Evolutionary conservation across 139 green algal genomes (phyloP).

Genomic region (Coelastrella sp.): DNA sequence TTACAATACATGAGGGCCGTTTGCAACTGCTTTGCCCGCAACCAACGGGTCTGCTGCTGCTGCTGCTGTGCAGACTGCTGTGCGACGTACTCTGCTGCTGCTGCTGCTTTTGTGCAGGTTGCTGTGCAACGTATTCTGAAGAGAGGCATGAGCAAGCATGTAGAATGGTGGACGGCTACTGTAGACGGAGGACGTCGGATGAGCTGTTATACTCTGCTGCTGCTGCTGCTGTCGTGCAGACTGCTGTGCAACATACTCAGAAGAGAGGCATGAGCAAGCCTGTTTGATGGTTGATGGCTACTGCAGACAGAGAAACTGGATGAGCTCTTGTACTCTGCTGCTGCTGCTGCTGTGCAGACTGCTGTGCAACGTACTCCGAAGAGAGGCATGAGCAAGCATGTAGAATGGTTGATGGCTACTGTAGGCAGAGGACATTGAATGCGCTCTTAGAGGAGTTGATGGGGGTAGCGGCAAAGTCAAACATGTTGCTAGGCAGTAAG

Average conservation of each 20-base stretch:
- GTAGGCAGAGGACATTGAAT: constrained; percentile 60
- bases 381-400: constrained; percentile 64
- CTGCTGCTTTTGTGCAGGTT: constrained; percentile 45
- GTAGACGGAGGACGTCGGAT: constrained; percentile 59
- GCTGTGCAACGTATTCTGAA: constrained; percentile 64
- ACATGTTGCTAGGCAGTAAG: not conserved
- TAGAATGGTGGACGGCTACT: constrained; percentile 69
- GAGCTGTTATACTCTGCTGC: no score
- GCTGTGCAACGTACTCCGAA: constrained; percentile 65
- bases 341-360: constrained; percentile 24
- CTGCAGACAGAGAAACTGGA: no score
- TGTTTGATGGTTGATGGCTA: no score
- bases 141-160: constrained; percentile 64
- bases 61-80: not conserved
- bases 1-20: no score
- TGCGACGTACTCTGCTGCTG: no score
- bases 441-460: constrained; percentile 67
- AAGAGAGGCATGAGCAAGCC: no score
- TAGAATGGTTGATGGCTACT: constrained; percentile 69
- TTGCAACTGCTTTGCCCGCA: not conserved
- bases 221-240: no score
- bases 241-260: no score
- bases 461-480: constrained; percentile 17
- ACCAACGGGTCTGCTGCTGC: not conserved
- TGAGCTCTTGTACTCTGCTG: no score